phyloP scores from a whole-genome alignment of 2,329 filamentous ascomycete species.

The Fusarium virguliforme region DNA sequence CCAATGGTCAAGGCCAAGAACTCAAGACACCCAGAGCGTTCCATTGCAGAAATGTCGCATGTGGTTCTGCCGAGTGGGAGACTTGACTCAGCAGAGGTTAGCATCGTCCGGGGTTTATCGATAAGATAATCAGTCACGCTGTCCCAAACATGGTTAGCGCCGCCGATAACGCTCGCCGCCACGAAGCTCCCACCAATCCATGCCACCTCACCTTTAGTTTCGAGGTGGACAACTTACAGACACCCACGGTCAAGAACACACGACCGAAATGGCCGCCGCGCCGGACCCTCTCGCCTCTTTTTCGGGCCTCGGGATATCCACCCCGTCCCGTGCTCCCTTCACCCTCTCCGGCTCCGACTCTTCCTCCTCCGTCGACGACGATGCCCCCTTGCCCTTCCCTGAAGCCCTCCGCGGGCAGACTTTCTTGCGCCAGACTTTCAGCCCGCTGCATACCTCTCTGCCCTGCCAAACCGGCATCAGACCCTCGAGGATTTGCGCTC shows the following conservation, averaged over 20 bases:
- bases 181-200: constrained; percentile 38
- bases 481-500: constrained; percentile 93
- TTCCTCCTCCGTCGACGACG: constrained; percentile 65
- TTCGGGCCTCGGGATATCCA: constrained; percentile 48
- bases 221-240: constrained; percentile 28
- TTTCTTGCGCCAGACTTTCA: constrained; percentile 87
- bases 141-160: constrained; percentile 28
- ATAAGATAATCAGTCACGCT: constrained; percentile 30
- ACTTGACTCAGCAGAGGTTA: not conserved
- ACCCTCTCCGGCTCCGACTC: constrained; percentile 61
- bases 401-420: constrained; percentile 84
- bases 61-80: not conserved
- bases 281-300: constrained; percentile 52
- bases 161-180: constrained; percentile 23
- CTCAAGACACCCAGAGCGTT: constrained; percentile 1
- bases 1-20: not conserved
- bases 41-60: not conserved
- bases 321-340: constrained; percentile 57
- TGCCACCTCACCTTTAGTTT: constrained; percentile 44
- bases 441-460: constrained; percentile 84
- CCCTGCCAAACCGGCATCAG: constrained; percentile 89
- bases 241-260: constrained; percentile 10
- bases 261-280: constrained; percentile 40
- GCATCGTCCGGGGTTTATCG: constrained; percentile 24
- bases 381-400: constrained; percentile 88